Base-by-base conservation (phyloP, 2,329 filamentous ascomycete species). In the Penicillium expansum region DNA sequence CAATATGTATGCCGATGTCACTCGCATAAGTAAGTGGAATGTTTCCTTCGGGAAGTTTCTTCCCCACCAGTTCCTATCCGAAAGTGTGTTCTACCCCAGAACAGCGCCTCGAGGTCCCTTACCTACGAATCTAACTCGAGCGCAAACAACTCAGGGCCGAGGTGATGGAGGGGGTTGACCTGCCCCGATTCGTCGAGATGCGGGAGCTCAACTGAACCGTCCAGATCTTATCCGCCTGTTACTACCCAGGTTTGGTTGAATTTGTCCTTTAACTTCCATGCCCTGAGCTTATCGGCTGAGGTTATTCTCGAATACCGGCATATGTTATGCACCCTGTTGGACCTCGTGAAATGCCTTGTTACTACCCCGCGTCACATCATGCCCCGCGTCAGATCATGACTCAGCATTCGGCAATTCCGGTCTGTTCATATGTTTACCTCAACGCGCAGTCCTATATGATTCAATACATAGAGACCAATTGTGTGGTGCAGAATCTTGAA, bases 261-360 rank as follows among this genome's bases (percentile, higher is more conserved):
- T 8, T 20, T 44, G 3, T 18, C 7, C 22, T 18, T 30, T 3
- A 3, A 20, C 3, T 41, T 22, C 13, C 3, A 16, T 1, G 2
- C 8, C 5, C 1, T 1, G 18, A 6, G 0, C 1, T 0, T 1
- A 29, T 6, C 10, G 9, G 9, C 5, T 1, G 11, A 7, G 13
- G 20, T 44, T 2, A 10, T 27, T 20, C 6, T 44, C 11, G 1
- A 30, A 5, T 5, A 9, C 42, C 3, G n/a, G 6, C 11, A 20
- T 9, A 30, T 44, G 6, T 44, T 14, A 29, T 2, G 14, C 11
- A 29, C 1, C 3, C n/a, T 29, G 24, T 13, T 5, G 10, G 11
- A 14, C 16, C n/a, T 29, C 13, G 24, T 14, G 3, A 4, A 20
- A 16, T 18, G 41, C 24, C 10, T 44, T 29, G 4, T 13, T 30